These are phyloP conservation scores for Chlorella sp. DNA, from an alignment of 139 green algal species.

Conservation along the genomic window DNA sequence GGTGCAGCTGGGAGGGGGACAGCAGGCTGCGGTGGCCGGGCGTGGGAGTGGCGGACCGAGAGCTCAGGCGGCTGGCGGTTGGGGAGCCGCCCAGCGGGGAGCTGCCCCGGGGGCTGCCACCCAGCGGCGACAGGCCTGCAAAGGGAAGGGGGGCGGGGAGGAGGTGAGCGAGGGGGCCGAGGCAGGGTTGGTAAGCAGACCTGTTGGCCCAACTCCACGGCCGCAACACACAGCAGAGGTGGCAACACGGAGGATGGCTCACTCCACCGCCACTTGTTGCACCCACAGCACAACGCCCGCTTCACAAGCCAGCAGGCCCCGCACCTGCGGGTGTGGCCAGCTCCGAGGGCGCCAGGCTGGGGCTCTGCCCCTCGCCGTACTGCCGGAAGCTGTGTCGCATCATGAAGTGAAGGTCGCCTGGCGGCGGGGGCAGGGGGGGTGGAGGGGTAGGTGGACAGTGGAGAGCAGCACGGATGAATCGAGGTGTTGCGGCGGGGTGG, in stretches of 20 bases:
- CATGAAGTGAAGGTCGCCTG: constrained; percentile 92
- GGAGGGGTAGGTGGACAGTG: no score
- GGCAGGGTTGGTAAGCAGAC: neutral
- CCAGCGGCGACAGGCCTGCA: constrained; percentile 37
- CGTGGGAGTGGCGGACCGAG: constrained; percentile 12
- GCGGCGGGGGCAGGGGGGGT: neutral
- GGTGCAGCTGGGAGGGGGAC: constrained; percentile 35
- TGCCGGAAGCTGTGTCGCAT: constrained; percentile 80
- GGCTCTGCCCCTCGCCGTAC: constrained; percentile 22
- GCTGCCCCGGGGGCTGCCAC: neutral
- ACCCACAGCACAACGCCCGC: neutral
- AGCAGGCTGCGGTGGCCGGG: constrained; percentile 9
- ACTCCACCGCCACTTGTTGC: neutral
- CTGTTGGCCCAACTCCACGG: neutral
- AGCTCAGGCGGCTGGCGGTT: constrained; percentile 13
- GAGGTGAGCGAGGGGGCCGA: neutral
- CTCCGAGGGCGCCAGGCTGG: constrained; percentile 24
- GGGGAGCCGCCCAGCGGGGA: constrained; percentile 22
- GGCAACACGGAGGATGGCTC: neutral
- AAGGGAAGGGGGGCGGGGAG: neutral
- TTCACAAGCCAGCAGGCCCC: neutral
- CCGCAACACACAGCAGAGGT: neutral
- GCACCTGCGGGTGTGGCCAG: constrained; percentile 38
- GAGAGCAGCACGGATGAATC: no score
- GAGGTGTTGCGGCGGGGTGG: no score